A percentile compares a stretch with the other conserved stretches of the same genome.
Evolutionary conservation across 805 yeast genomes (phyloP).

Genomic region (Candida ovalis): DNA sequence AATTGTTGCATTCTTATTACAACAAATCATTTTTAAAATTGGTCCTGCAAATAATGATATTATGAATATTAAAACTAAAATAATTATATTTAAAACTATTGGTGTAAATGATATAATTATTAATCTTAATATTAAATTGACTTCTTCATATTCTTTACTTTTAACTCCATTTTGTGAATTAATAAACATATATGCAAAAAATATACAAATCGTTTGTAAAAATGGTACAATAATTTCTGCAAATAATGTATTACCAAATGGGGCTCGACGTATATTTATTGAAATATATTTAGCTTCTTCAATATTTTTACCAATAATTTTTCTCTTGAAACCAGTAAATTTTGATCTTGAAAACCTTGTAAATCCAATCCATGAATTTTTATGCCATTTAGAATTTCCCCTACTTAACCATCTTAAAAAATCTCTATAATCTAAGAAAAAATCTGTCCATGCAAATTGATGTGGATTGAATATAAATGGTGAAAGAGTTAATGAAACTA

Average conservation of each 20-base stretch:
- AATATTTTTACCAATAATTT: slow-evolving; percentile 31
- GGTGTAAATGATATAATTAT: slow-evolving; percentile 50
- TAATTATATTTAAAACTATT: slow-evolving; percentile 35
- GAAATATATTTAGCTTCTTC: slow-evolving; percentile 37
- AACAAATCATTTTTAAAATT: slow-evolving; percentile 31
- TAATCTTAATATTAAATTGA: slow-evolving; percentile 62
- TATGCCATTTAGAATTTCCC: slow-evolving; percentile 66
- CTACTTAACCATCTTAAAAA: slow-evolving; percentile 70
- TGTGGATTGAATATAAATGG: slow-evolving; percentile 55
- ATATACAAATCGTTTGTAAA: slow-evolving; percentile 62
- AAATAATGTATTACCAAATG: slow-evolving; percentile 68
- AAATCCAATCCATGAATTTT: slow-evolving; percentile 76
- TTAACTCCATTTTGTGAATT: slow-evolving; percentile 84
- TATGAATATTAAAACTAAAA: slow-evolving; percentile 32
- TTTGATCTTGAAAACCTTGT: slow-evolving; percentile 78
- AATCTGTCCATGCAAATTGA: slow-evolving; percentile 45
- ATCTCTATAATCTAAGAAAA: slow-evolving; percentile 47
- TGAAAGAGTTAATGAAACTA: slow-evolving; percentile 41
- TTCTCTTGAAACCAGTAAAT: slow-evolving; percentile 86
- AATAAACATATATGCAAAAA: slow-evolving; percentile 72
- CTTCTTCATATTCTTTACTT: slow-evolving; percentile 39
- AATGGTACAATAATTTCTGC: slow-evolving; percentile 78
- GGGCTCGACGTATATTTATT: slow-evolving; percentile 64
- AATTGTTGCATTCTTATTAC: slow-evolving; percentile 31
- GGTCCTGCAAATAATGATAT: slow-evolving; percentile 39